Evolutionary conservation across 805 yeast species (phyloP), one percentile per base, ranked within the genome.

Genomic region (Saccharomycopsis sp.): DNA sequence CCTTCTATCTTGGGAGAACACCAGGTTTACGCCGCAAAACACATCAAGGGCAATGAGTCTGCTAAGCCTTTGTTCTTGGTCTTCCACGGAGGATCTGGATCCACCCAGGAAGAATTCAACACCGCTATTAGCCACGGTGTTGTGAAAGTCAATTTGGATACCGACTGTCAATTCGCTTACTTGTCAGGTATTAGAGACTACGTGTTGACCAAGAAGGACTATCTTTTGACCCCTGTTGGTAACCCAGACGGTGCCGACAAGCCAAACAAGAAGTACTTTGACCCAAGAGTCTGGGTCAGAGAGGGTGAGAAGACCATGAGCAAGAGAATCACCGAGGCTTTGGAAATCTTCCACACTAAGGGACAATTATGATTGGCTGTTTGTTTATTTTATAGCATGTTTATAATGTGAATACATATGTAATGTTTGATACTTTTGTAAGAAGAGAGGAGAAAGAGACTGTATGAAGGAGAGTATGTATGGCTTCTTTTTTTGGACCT

Each of bases 281-380:
- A 94, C 81, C 99, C 99, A 80, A 93, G 99, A 86, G 98, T 92
- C 78, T 94, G 99, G 99, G 97, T 94, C 67, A 92, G 98, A 85
- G 98, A 93, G 81, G 98, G 99, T 84, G 99, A 94, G 84, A 91
- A 91, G 91, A 91, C 97, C 73, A 93, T 94, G 97, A 67, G 85
- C 67, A 78, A 75, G 67, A 89, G 97, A 86, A 81, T 94, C 71
- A 67, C 87, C 63, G 86, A 84, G 75, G 96, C 96, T 70, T 81
- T 94, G 74, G 80, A 76, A 56, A 79, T 89, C 73, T 94, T 94
- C 96, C 91, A 86, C 81, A 80, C 96, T 68, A 78, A 80, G 72
- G 75, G 75, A 74, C 84, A 80, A 74, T 72, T 86, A 66, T 82
- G 79, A 70, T 5, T 55, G 42, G 15, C 9, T 47, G n/a, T n/a